Evolutionary conservation across 108 stramenopile species (phyloP).

Genomic region (Skeletonema menzelii): DNA sequence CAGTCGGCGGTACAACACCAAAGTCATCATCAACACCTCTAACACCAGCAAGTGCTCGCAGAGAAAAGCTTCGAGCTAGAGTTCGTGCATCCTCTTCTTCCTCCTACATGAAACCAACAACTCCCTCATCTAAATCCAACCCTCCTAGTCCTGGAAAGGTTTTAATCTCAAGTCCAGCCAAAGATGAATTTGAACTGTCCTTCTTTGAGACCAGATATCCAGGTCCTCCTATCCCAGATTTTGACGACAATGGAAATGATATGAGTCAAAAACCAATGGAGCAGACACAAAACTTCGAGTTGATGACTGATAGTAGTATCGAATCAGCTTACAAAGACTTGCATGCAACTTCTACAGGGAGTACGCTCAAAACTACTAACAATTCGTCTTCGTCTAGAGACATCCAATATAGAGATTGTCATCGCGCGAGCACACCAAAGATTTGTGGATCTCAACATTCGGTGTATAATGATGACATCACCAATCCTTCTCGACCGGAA

Average conservation of each 20-base stretch:
- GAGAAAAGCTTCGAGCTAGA: neutral
- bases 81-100: neutral
- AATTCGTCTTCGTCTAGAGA: neutral
- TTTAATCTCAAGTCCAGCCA: neutral
- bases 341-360: neutral
- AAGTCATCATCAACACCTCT: neutral
- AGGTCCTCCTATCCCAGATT: neutral
- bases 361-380: neutral
- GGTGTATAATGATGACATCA: neutral
- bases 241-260: neutral
- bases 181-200: neutral
- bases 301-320: neutral
- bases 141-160: neutral
- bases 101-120: neutral
- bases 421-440: conserved; percentile 37
- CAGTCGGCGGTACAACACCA: neutral
- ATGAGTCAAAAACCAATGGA: neutral
- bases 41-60: neutral
- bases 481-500: neutral
- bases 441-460: conserved; percentile 21
- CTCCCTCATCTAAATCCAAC: no score
- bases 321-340: neutral
- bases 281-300: neutral
- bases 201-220: neutral
- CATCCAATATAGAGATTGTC: conserved; percentile 13